Percentiles rank a stretch among this genome's conserved stretches.
These are phyloP conservation scores for Seminavis robusta DNA, from an alignment of 108 stramenopile species.

Conservation along the genomic window DNA sequence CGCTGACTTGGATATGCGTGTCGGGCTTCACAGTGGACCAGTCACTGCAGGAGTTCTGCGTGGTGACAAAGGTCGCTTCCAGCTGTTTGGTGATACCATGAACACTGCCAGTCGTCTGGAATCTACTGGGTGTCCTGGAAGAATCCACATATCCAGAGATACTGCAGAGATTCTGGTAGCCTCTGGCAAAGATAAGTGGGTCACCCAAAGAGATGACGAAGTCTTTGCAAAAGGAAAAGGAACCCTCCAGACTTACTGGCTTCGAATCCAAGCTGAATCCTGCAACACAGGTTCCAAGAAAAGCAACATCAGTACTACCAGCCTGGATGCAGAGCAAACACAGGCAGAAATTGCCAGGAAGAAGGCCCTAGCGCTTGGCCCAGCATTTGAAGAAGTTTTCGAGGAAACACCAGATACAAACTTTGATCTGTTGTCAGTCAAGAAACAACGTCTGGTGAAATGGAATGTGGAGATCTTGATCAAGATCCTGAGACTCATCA, in stretches of 20 bases:
- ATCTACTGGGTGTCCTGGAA: conserved; percentile 23
- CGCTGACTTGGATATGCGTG: conserved; percentile 27
- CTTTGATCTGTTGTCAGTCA: too few relatives aligned
- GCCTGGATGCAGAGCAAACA: too few relatives aligned
- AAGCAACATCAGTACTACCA: too few relatives aligned
- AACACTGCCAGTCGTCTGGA: conserved; percentile 38
- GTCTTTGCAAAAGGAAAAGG: conserved; percentile 59
- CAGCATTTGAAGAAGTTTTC: too few relatives aligned
- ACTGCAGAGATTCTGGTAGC: conserved; percentile 32
- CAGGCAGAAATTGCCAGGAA: too few relatives aligned
- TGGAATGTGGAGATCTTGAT: conserved; percentile 13
- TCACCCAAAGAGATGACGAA: conserved; percentile 23
- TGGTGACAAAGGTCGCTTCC: conserved; percentile 47
- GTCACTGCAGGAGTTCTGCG: conserved; percentile 55
- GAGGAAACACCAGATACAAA: too few relatives aligned
- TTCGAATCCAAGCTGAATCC: not conserved
- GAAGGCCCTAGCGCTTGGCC: too few relatives aligned
- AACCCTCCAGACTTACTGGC: conserved; percentile 48
- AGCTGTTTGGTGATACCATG: conserved; percentile 48
- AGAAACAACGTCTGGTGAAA: conserved; percentile 11
- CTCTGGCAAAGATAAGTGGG: conserved; percentile 35
- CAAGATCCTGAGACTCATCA: conserved; percentile 3
- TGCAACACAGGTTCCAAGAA: not conserved
- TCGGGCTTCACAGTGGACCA: conserved; percentile 53
- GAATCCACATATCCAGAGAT: conserved; percentile 41